Evolutionary conservation across 1,284 basidiomycete species (phyloP).

Genomic region (Boletus sp.): DNA sequence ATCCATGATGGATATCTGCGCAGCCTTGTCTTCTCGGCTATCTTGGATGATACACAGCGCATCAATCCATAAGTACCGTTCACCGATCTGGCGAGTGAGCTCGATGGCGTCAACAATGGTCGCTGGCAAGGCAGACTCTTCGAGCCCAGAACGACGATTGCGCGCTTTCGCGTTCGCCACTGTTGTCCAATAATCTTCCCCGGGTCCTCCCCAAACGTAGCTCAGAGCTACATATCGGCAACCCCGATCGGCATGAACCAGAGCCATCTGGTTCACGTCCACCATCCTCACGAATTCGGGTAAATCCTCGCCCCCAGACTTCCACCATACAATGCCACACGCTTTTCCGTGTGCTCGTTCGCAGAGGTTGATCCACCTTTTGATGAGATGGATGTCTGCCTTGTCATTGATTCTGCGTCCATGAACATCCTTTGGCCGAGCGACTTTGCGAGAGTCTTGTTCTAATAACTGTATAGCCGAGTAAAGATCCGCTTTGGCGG

Average conservation of each 20-base stretch:
- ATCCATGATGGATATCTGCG: constrained; percentile 11
- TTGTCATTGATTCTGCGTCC: constrained; percentile 16
- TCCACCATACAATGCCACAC: constrained; percentile 5
- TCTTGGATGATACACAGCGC: constrained; percentile 16
- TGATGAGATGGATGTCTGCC: constrained; percentile 12
- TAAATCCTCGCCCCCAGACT: constrained; percentile 3
- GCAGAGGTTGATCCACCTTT: constrained; percentile 7
- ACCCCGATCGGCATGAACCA: background rate
- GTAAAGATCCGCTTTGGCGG: background rate
- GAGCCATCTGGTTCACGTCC: constrained; percentile 5
- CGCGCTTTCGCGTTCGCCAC: background rate
- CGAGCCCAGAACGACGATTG: background rate
- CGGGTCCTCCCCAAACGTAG: constrained; percentile 9
- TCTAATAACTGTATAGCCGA: constrained; percentile 21
- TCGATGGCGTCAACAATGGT: constrained; percentile 11
- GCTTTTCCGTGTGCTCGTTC: constrained; percentile 4
- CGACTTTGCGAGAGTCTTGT: constrained; percentile 15
- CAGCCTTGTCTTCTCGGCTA: constrained; percentile 6
- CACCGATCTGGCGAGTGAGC: constrained; percentile 6
- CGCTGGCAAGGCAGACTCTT: constrained; percentile 3
- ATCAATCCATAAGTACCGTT: constrained; percentile 15
- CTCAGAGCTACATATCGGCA: constrained; percentile 13
- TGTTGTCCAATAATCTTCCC: constrained; percentile 4
- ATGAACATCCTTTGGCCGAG: constrained; percentile 17
- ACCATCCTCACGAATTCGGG: constrained; percentile 9